phyloP scores from a whole-genome alignment of 2,329 filamentous ascomycete genomes.

The Amauroascus niger region DNA sequence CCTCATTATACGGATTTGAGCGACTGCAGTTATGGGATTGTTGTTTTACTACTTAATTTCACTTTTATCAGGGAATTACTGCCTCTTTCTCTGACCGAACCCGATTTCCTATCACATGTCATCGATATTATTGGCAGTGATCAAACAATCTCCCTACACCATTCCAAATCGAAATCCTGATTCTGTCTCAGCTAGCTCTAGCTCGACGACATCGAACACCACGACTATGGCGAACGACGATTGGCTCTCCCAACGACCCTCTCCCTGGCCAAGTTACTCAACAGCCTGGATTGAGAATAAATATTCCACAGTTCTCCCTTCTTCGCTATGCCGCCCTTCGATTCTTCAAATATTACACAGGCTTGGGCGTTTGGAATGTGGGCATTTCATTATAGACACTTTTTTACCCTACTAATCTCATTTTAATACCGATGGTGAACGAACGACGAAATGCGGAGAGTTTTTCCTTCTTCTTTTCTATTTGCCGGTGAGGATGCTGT shows the following conservation, averaged over 20 bases:
- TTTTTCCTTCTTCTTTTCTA: background rate
- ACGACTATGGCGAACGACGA: background rate
- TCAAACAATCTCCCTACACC: background rate
- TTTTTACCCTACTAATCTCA: background rate
- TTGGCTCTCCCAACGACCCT: background rate
- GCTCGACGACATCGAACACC: background rate
- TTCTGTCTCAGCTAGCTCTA: background rate
- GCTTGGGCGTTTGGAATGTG: too few species aligned
- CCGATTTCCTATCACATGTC: background rate
- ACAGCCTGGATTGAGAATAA: background rate
- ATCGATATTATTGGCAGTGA: background rate
- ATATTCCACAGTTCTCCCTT: background rate
- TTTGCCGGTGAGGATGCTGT: background rate
- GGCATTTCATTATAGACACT: constrained; percentile 5
- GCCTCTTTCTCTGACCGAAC: background rate
- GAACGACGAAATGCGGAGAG: background rate
- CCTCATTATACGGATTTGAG: background rate
- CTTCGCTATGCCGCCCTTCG: background rate
- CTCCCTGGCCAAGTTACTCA: background rate
- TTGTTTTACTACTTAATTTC: constrained; percentile 5
- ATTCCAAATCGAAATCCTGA: background rate
- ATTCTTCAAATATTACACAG: background rate
- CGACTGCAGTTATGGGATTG: background rate
- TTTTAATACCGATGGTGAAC: background rate
- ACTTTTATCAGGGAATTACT: background rate